These are phyloP conservation scores for Schizophyllum commune DNA, from an alignment of 1,284 basidiomycete species.

Conservation along the genomic window DNA sequence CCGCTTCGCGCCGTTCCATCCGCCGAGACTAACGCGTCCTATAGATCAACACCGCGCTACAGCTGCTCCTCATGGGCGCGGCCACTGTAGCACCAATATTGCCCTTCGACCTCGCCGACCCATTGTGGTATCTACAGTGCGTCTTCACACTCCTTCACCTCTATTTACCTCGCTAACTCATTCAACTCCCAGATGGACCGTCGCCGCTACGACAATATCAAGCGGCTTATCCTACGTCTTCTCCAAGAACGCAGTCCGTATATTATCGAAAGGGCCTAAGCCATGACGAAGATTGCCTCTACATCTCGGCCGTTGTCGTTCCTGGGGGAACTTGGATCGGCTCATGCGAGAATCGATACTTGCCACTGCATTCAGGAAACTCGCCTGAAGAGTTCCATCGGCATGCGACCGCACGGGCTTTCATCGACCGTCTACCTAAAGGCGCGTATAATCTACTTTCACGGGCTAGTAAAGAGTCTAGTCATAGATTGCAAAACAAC, in stretches of 20 bases:
- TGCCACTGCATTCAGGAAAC: no score
- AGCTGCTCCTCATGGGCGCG: slow-evolving; percentile 83
- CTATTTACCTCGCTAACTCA: slow-evolving; percentile 1
- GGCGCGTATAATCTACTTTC: not conserved
- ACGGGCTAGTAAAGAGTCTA: not conserved
- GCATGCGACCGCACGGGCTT: no score
- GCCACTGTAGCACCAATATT: slow-evolving; percentile 83
- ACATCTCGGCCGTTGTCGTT: not conserved
- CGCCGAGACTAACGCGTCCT: not conserved
- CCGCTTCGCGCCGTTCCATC: not conserved
- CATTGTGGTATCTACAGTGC: slow-evolving; percentile 45
- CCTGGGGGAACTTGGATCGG: not conserved
- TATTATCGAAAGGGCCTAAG: slow-evolving; percentile 16
- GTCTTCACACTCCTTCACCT: slow-evolving; percentile 11
- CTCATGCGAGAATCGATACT: no score
- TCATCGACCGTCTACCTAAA: not conserved
- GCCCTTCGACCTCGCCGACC: slow-evolving; percentile 48
- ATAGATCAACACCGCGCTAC: slow-evolving; percentile 89
- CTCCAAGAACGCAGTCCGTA: slow-evolving; percentile 59
- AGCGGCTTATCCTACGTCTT: slow-evolving; percentile 89
- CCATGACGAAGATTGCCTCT: not conserved
- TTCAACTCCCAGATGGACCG: slow-evolving; percentile 55
- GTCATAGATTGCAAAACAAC: not conserved
- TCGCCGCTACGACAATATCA: slow-evolving; percentile 86
- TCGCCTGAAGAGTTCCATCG: no score